Conservation (phyloP, 805 yeast genomes). For the Sugiyamaella floridensis region DNA sequence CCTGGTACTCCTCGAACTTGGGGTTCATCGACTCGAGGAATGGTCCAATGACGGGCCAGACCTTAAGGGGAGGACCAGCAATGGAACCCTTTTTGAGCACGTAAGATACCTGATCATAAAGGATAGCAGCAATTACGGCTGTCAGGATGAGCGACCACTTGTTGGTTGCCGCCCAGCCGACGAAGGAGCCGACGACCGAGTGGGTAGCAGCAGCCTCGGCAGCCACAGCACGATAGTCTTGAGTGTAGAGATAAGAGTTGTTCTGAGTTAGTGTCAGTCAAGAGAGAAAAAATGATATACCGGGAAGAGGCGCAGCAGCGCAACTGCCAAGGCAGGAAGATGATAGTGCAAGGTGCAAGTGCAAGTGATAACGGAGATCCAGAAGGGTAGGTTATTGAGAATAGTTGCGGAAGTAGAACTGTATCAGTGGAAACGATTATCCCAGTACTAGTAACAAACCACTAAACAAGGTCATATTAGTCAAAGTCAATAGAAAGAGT, state of each 20-base stretch:
- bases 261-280: neutral
- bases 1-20: slow-evolving; percentile 84
- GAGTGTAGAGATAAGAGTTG: neutral
- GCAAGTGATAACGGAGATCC: too few species aligned
- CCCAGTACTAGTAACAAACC: too few species aligned
- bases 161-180: slow-evolving; percentile 1
- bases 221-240: neutral
- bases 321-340: too few species aligned
- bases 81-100: slow-evolving; percentile 75
- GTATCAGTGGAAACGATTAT: too few species aligned
- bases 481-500: too few species aligned
- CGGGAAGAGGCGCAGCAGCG: neutral
- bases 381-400: too few species aligned
- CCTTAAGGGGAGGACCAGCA: slow-evolving; percentile 81
- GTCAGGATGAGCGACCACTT: slow-evolving; percentile 19
- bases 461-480: too few species aligned
- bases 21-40: slow-evolving; percentile 92
- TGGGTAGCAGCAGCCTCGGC: neutral
- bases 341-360: too few species aligned
- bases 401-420: too few species aligned
- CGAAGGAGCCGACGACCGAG: slow-evolving; percentile 1
- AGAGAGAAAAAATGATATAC: neutral
- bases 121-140: slow-evolving; percentile 18
- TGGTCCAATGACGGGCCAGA: slow-evolving; percentile 96
- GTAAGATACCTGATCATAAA: slow-evolving; percentile 50